Conservation (phyloP, 305 asterid species). For the Caryopteris hybrid region DNA sequence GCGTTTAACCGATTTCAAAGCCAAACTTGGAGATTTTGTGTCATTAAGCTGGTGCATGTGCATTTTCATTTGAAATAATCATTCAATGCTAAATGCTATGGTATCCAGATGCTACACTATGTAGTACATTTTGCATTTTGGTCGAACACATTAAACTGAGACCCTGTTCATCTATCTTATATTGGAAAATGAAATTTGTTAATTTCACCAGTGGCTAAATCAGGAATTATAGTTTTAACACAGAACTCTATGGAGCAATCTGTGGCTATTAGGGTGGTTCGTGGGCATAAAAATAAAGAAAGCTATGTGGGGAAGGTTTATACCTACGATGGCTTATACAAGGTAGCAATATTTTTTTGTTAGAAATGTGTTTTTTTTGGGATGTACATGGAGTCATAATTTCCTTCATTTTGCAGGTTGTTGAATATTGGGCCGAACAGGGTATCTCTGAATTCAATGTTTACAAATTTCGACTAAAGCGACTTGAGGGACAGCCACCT, state of each 20-base stretch:
- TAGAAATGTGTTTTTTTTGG: background rate
- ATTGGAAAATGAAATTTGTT: background rate
- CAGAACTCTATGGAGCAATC: constrained; percentile 71
- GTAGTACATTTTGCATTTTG: background rate
- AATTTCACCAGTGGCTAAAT: background rate
- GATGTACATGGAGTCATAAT: background rate
- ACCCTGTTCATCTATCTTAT: background rate
- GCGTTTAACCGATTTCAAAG: background rate
- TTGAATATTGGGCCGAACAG: constrained; percentile 69
- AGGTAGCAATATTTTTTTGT: constrained; percentile 31
- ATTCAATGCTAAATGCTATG: background rate
- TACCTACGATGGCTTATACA: constrained; percentile 88
- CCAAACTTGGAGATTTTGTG: background rate
- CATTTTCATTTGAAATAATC: background rate
- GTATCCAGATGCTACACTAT: background rate
- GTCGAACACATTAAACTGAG: background rate
- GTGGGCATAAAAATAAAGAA: constrained; percentile 64
- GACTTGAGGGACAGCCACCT: constrained; percentile 76
- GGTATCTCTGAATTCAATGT: constrained; percentile 86
- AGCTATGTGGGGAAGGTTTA: constrained; percentile 83
- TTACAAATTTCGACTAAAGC: constrained; percentile 58
- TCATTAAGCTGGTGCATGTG: background rate
- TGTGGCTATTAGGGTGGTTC: constrained; percentile 71
- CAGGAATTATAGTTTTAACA: constrained; percentile 6
- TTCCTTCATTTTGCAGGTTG: constrained; percentile 47